Conservation (phyloP, 2,329 filamentous ascomycete species). For the Achaetomium macrosporum region DNA sequence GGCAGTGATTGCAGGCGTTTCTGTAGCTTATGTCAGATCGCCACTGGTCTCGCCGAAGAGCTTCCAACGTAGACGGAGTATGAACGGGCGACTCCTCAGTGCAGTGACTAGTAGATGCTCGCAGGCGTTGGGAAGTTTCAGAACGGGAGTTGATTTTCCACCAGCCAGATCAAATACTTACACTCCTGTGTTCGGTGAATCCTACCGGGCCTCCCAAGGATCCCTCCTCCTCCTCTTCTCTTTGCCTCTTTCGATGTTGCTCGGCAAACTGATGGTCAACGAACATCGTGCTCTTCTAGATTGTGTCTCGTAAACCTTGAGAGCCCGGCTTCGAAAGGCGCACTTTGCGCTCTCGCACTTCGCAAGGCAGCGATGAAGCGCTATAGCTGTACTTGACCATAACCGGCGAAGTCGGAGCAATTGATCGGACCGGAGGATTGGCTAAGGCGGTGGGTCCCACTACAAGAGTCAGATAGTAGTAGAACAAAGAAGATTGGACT, state of each 20-base stretch:
- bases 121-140: no score
- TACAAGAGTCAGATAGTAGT: no score
- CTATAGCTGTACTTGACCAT: not conserved
- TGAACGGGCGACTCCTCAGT: not conserved
- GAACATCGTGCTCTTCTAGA: conserved; percentile 31
- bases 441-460: no score
- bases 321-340: not conserved
- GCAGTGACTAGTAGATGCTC: not conserved
- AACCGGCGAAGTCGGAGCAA: not conserved
- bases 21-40: conserved; percentile 36
- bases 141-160: no score
- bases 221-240: conserved; percentile 42
- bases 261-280: conserved; percentile 33
- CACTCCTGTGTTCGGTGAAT: conserved; percentile 47
- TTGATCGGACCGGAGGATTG: not conserved
- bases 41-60: not conserved
- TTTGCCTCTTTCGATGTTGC: conserved; percentile 38
- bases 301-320: not conserved
- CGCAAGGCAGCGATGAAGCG: not conserved
- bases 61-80: not conserved
- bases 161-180: conserved; percentile 27
- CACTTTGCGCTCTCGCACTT: not conserved
- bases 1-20: conserved; percentile 27
- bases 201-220: conserved; percentile 33
- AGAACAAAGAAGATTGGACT: no score